phyloP scores from a whole-genome alignment of 805 yeast genomes.

The Starmerella davenportii region DNA sequence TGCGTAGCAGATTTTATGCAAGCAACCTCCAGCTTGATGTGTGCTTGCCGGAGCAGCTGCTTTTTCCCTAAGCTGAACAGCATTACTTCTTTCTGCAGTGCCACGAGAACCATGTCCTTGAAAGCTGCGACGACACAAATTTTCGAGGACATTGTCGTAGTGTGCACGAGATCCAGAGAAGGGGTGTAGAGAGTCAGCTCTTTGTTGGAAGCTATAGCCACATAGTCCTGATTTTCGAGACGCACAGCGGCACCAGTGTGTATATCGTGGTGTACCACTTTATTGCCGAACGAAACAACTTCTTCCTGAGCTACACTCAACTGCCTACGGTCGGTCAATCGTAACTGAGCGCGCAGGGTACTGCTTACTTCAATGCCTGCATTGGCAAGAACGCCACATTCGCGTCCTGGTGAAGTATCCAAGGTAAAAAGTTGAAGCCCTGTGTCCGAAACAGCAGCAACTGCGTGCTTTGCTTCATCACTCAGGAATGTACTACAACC shows the following conservation, averaged over 20 bases:
- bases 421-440: neutral
- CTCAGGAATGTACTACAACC: neutral
- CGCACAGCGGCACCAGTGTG: neutral
- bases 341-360: neutral
- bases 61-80: constrained; percentile 55
- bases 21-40: constrained; percentile 19
- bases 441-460: neutral
- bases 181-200: constrained; percentile 1
- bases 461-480: neutral
- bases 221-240: constrained; percentile 4
- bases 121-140: constrained; percentile 25
- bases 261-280: neutral
- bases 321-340: neutral
- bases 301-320: neutral
- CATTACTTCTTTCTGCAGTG: constrained; percentile 23
- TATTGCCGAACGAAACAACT: neutral
- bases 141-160: constrained; percentile 27
- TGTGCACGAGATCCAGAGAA: constrained; percentile 34
- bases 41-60: constrained; percentile 55
- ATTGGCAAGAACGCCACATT: neutral
- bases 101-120: constrained; percentile 43
- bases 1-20: neutral
- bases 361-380: neutral
- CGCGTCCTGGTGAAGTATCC: neutral
- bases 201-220: constrained; percentile 5